These are phyloP conservation scores for Eutrema yunnanense DNA, from an alignment of 345 rosid species.

Conservation along the genomic window DNA sequence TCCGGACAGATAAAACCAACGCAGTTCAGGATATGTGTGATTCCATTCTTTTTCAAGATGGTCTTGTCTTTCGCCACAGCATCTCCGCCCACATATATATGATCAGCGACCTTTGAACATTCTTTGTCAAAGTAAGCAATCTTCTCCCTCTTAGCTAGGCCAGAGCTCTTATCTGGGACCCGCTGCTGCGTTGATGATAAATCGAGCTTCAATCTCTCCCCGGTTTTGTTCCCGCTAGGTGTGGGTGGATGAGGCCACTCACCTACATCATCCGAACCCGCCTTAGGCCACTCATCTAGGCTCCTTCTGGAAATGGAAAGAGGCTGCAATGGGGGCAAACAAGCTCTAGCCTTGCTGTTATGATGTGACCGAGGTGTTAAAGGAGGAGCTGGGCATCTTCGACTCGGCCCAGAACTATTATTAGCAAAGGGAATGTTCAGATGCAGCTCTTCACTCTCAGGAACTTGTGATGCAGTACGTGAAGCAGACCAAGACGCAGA, in stretches of 20 bases:
- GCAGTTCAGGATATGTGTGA: conserved; percentile 90
- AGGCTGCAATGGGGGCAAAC: conserved; percentile 95
- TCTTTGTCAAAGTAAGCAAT: conserved; percentile 94
- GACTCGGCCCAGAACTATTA: conserved; percentile 36
- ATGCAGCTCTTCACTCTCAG: conserved; percentile 45
- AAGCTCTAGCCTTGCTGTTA: conserved; percentile 74
- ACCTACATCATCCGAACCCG: conserved; percentile 90
- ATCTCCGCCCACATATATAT: conserved; percentile 95
- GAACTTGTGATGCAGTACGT: conserved; percentile 58
- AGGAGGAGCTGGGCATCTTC: conserved; percentile 61
- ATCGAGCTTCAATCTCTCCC: conserved; percentile 94
- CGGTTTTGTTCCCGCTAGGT: conserved; percentile 68
- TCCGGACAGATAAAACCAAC: conserved; percentile 99
- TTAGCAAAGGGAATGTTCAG: conserved; percentile 35
- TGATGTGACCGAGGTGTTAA: conserved; percentile 91
- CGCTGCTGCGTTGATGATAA: conserved; percentile 62
- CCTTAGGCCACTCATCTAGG: conserved; percentile 98
- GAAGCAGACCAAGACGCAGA: conserved; percentile 98
- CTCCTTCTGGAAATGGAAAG: conserved; percentile 86
- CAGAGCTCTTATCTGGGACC: conserved; percentile 60
- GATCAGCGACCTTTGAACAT: conserved; percentile 95
- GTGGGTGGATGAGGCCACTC: conserved; percentile 97
- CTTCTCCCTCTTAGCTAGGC: conserved; percentile 78
- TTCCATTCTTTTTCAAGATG: conserved; percentile 74
- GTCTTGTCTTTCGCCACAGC: conserved; percentile 86